phyloP scores from a whole-genome alignment of 1,284 basidiomycete genomes.

The Acaromyces ingoldii region DNA sequence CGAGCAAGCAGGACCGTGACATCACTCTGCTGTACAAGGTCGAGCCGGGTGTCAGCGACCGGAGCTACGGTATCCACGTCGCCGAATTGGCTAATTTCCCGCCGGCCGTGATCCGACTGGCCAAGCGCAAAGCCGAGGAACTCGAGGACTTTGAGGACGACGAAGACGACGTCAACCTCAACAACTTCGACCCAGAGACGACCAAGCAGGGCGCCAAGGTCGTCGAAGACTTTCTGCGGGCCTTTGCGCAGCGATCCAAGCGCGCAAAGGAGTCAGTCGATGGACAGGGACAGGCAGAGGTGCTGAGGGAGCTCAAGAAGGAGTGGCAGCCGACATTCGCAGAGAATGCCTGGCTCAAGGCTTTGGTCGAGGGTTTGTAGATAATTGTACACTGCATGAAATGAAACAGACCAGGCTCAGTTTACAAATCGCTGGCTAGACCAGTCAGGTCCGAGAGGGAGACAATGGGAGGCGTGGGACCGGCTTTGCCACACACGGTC shows the following conservation, averaged over 20 bases:
- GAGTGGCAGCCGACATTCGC: too few relatives aligned
- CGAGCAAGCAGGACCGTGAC: slow-evolving; percentile 58
- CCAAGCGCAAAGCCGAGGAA: slow-evolving; percentile 90
- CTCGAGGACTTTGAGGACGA: slow-evolving; percentile 94
- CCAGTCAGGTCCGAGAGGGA: too few relatives aligned
- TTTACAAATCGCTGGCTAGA: too few relatives aligned
- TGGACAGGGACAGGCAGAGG: too few relatives aligned
- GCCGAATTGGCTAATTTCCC: slow-evolving; percentile 95
- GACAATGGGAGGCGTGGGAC: neutral
- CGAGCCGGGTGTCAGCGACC: slow-evolving; percentile 66
- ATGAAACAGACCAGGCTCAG: too few relatives aligned
- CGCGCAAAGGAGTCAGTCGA: too few relatives aligned
- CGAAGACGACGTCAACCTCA: slow-evolving; percentile 11
- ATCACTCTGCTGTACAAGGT: slow-evolving; percentile 88
- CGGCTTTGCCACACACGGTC: neutral
- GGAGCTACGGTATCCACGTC: slow-evolving; percentile 97
- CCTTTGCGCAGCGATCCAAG: too few relatives aligned
- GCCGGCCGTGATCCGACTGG: slow-evolving; percentile 84
- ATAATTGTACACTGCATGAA: too few relatives aligned
- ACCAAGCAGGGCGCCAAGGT: slow-evolving; percentile 73
- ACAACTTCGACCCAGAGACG: slow-evolving; percentile 55
- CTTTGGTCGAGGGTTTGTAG: too few relatives aligned
- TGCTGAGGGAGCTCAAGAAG: too few relatives aligned
- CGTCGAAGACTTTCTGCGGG: slow-evolving; percentile 70
- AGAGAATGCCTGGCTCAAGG: too few relatives aligned